These are phyloP conservation scores for Cladosporium sp. DNA, from an alignment of 2,329 filamentous ascomycete species.

Conservation along the genomic window DNA sequence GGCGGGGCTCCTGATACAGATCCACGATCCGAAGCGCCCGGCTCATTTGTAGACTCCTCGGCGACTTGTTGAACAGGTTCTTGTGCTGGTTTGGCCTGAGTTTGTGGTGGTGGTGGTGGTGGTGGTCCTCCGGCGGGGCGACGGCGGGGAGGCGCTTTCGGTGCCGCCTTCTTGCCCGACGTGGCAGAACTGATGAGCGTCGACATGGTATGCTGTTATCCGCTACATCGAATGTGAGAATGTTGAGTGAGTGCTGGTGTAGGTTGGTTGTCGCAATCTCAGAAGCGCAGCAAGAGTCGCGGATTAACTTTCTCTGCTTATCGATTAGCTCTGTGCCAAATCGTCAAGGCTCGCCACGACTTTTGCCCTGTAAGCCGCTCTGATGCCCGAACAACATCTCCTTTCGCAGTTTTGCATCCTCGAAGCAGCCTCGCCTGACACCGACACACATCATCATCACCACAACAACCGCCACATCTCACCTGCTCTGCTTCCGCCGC, in stretches of 20 bases:
- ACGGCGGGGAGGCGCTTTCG: conserved; percentile 43
- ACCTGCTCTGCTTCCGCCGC: background rate
- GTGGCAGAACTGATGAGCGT: conserved; percentile 52
- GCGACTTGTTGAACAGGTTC: conserved; percentile 7
- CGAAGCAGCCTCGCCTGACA: conserved; percentile 1
- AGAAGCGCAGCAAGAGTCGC: background rate
- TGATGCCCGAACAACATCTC: conserved; percentile 1
- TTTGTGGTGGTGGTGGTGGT: conserved; percentile 12
- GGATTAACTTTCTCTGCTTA: background rate
- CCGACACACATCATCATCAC: conserved; percentile 1
- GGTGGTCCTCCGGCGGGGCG: conserved; percentile 22
- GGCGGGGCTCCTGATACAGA: conserved; percentile 13
- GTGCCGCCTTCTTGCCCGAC: conserved; percentile 46
- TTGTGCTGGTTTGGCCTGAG: conserved; percentile 16
- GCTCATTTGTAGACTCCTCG: conserved; percentile 5
- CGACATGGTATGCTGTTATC: conserved; percentile 33
- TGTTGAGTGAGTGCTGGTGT: background rate
- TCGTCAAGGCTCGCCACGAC: background rate
- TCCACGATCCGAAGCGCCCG: conserved; percentile 16
- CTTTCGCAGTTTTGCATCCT: conserved; percentile 9
- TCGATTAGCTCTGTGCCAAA: background rate
- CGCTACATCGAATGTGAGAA: background rate
- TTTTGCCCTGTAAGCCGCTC: too few species aligned
- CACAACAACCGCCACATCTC: background rate
- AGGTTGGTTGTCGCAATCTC: background rate